A percentile compares a stretch with the other conserved stretches of the same genome.
phyloP scores from a whole-genome alignment of 2,329 filamentous ascomycete species.

The Myriosclerotinia curreyana region DNA sequence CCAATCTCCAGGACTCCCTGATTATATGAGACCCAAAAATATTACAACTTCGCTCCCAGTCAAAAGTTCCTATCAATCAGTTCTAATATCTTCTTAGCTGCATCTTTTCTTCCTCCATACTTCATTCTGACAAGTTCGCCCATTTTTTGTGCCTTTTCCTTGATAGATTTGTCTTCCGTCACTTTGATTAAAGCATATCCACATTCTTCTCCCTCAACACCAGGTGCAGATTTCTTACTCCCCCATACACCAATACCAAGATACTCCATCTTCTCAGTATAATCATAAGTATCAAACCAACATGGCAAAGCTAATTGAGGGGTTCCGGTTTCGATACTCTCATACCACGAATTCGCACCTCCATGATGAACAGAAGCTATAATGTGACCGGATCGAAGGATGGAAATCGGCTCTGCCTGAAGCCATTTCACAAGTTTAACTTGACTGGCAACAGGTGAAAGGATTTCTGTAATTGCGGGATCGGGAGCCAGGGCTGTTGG shows the following conservation, averaged over 20 bases:
- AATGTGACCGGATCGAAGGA: conserved; percentile 42
- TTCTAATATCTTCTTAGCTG: conserved; percentile 14
- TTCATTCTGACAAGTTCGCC: conserved; percentile 6
- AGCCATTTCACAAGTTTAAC: conserved; percentile 45
- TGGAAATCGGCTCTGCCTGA: conserved; percentile 40
- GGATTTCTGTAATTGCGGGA: conserved; percentile 5
- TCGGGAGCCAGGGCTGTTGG: conserved; percentile 23
- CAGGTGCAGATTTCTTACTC: not conserved
- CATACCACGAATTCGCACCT: conserved; percentile 45
- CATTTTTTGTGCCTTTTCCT: not conserved
- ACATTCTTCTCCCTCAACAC: not conserved
- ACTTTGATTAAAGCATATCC: conserved; percentile 1
- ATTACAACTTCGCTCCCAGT: not conserved
- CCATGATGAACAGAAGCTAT: conserved; percentile 43
- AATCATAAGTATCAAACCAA: conserved; percentile 49
- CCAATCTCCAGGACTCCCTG: not conserved
- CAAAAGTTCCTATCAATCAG: conserved; percentile 2
- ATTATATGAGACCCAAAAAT: not conserved
- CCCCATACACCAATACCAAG: conserved; percentile 41
- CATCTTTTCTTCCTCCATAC: conserved; percentile 17
- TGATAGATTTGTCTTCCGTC: not conserved
- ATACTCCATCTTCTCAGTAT: conserved; percentile 44
- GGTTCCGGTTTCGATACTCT: conserved; percentile 43
- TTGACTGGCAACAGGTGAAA: conserved; percentile 26
- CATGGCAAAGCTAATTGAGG: conserved; percentile 48